These are phyloP conservation scores for Wickerhamomyces canadensis DNA, from an alignment of 805 yeast species.

Conservation along the genomic window DNA sequence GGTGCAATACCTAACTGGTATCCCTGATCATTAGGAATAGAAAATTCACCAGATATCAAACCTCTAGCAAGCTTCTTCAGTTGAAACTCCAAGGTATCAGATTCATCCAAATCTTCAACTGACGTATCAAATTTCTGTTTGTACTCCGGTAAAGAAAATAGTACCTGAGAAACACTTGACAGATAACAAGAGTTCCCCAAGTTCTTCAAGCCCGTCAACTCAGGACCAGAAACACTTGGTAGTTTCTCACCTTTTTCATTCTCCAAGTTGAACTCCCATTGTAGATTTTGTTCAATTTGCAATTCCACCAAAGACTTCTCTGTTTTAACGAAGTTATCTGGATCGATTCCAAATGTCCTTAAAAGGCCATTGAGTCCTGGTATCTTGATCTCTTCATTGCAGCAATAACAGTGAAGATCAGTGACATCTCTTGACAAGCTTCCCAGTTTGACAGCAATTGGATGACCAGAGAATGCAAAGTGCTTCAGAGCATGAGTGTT, in stretches of 20 bases:
- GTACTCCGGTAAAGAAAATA: conserved; percentile 40
- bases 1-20: conserved; percentile 80
- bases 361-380: conserved; percentile 47
- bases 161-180: conserved; percentile 71
- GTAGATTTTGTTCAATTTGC: conserved; percentile 87
- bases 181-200: conserved; percentile 92
- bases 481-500: conserved; percentile 86
- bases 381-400: conserved; percentile 85
- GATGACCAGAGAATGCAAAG: conserved; percentile 53
- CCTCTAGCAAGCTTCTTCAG: conserved; percentile 79
- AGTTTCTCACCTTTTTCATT: conserved; percentile 63
- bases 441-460: conserved; percentile 87
- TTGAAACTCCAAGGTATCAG: conserved; percentile 64
- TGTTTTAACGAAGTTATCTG: conserved; percentile 51
- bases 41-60: conserved; percentile 64
- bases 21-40: conserved; percentile 43
- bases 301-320: conserved; percentile 86
- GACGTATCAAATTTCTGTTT: conserved; percentile 22
- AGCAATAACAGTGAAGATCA: conserved; percentile 83
- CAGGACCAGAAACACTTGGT: conserved; percentile 65
- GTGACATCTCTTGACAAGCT: conserved; percentile 74
- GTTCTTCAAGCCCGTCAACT: conserved; percentile 79
- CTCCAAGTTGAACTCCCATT: conserved; percentile 87
- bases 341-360: conserved; percentile 61
- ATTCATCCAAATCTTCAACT: conserved; percentile 31